Percentiles rank a stretch among this genome's conserved stretches.
phyloP scores from a whole-genome alignment of 192 early-diverging fungal species.

The Chytriomyces sp. region DNA sequence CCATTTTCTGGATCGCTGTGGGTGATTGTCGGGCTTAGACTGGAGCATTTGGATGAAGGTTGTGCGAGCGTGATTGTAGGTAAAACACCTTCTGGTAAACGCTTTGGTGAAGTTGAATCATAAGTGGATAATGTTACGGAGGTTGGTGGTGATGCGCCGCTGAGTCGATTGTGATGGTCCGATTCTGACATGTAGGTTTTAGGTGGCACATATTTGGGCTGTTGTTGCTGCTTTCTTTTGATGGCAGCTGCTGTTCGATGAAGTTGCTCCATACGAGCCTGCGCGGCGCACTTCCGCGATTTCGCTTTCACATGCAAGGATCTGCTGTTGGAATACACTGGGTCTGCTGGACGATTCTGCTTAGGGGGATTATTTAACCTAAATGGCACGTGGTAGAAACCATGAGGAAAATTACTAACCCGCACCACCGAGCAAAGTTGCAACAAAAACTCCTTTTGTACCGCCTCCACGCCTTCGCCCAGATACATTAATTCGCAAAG shows the following conservation, averaged over 20 bases:
- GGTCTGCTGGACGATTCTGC: neutral
- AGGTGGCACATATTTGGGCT: neutral
- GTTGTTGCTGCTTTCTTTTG: neutral
- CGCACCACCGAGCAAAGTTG: too few relatives aligned
- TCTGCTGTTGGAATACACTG: neutral
- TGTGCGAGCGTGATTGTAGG: too few relatives aligned
- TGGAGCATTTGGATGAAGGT: too few relatives aligned
- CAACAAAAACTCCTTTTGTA: neutral
- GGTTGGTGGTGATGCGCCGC: neutral
- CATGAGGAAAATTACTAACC: too few relatives aligned
- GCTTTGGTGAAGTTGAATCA: neutral
- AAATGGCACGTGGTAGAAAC: too few relatives aligned
- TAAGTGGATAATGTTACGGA: neutral
- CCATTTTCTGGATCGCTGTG: too few relatives aligned
- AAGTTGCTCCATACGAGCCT: neutral
- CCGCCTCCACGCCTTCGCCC: neutral
- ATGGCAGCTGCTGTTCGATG: neutral
- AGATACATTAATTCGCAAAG: neutral
- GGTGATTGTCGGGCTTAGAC: too few relatives aligned
- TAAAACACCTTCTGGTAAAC: too few relatives aligned
- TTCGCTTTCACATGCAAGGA: slow-evolving; percentile 2
- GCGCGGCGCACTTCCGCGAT: slow-evolving; percentile 3
- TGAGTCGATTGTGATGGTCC: neutral
- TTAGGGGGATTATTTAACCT: too few relatives aligned
- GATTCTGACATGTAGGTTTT: neutral